A percentile compares a stretch with the other conserved stretches of the same genome.
Evolutionary conservation across 2,329 filamentous ascomycete species (phyloP).

Genomic region (Cladorrhinum sp.): DNA sequence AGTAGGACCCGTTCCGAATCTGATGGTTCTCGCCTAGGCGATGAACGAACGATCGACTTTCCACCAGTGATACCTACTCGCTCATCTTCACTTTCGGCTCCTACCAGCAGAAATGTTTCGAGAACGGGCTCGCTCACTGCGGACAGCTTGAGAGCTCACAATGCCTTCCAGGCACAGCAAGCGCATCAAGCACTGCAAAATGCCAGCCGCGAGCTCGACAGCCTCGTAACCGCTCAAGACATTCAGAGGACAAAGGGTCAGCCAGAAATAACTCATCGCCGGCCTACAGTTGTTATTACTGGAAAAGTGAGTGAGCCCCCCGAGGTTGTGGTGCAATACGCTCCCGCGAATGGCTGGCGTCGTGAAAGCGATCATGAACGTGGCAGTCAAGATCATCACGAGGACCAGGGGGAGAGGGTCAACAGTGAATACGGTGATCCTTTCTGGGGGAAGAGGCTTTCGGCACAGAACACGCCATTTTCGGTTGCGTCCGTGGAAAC

Average conservation of each 20-base stretch:
- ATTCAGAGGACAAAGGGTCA: not conserved
- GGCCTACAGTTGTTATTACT: not conserved
- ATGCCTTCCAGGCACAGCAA: slow-evolving; percentile 38
- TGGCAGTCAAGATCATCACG: slow-evolving; percentile 24
- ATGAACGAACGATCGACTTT: slow-evolving; percentile 58
- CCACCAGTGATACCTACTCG: slow-evolving; percentile 56
- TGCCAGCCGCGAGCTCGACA: slow-evolving; percentile 23
- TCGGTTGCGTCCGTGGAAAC: slow-evolving; percentile 60
- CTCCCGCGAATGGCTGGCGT: slow-evolving; percentile 16
- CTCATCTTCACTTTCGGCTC: slow-evolving; percentile 60
- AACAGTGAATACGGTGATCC: slow-evolving; percentile 47
- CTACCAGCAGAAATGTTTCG: slow-evolving; percentile 57
- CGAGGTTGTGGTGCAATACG: slow-evolving; percentile 15
- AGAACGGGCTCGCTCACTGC: slow-evolving; percentile 55
- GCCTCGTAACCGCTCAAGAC: slow-evolving; percentile 14
- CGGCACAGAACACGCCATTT: slow-evolving; percentile 59
- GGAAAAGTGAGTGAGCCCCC: slow-evolving; percentile 3
- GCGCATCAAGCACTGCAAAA: slow-evolving; percentile 26
- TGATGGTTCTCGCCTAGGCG: slow-evolving; percentile 42
- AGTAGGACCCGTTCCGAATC: slow-evolving; percentile 45
- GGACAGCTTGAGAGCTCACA: slow-evolving; percentile 57
- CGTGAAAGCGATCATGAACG: slow-evolving; percentile 10
- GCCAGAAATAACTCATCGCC: not conserved
- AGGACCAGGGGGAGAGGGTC: slow-evolving; percentile 33
- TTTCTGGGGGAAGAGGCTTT: slow-evolving; percentile 50